These are phyloP conservation scores for Apiospora pterosperma DNA, from an alignment of 2,329 filamentous ascomycete genomes.

Conservation along the genomic window DNA sequence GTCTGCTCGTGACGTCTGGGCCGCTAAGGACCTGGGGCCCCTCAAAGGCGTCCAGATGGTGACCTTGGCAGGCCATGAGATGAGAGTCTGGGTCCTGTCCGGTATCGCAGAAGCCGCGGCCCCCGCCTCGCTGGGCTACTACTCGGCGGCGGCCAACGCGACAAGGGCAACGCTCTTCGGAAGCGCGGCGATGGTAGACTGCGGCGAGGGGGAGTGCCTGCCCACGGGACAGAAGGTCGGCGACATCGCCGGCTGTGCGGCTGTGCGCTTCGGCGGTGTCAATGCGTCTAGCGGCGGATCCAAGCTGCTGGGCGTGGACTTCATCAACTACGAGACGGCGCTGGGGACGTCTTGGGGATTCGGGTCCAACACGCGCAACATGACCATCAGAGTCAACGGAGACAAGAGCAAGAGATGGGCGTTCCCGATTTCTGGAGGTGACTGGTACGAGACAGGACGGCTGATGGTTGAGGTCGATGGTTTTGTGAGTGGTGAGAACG, in stretches of 20 bases:
- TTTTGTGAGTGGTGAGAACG: slow-evolving; percentile 39
- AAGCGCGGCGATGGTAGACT: slow-evolving; percentile 29
- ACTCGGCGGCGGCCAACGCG: slow-evolving; percentile 35
- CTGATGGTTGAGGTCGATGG: slow-evolving; percentile 42
- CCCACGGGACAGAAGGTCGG: slow-evolving; percentile 41
- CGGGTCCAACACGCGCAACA: slow-evolving; percentile 46
- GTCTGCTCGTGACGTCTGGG: slow-evolving; percentile 37
- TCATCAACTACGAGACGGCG: slow-evolving; percentile 49
- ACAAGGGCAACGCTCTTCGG: slow-evolving; percentile 32
- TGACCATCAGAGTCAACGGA: slow-evolving; percentile 46
- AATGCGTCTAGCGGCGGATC: slow-evolving; percentile 24
- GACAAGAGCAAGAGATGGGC: slow-evolving; percentile 39
- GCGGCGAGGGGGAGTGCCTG: slow-evolving; percentile 34
- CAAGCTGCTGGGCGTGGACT: slow-evolving; percentile 44
- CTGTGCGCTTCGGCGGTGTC: slow-evolving; percentile 32
- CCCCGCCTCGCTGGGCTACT: slow-evolving; percentile 30
- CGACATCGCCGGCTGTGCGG: slow-evolving; percentile 30
- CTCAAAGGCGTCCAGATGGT: slow-evolving; percentile 28
- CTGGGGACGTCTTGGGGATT: slow-evolving; percentile 37
- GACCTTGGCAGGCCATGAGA: slow-evolving; percentile 33
- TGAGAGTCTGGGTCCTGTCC: slow-evolving; percentile 35
- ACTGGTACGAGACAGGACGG: slow-evolving; percentile 48
- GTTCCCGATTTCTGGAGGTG: slow-evolving; percentile 45
- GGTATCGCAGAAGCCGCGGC: slow-evolving; percentile 23
- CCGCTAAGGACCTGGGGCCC: slow-evolving; percentile 27